Conservation (phyloP, 1,139 yeast genomes). For the Kurtzmaniella quercitrusa region DNA sequence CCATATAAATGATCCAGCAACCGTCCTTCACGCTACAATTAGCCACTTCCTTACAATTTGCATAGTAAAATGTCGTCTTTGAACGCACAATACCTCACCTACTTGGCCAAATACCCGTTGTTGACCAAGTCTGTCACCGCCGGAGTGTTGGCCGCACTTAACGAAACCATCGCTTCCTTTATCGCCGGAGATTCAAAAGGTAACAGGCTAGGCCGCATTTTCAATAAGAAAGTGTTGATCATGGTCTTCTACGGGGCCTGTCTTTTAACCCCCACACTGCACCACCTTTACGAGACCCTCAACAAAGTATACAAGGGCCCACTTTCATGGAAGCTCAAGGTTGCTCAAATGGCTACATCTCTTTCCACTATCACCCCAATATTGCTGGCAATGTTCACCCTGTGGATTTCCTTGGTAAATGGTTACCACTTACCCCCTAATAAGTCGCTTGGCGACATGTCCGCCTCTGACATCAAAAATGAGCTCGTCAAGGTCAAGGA, state of each 20-base stretch:
- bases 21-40: background rate
- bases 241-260: conserved; percentile 73
- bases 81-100: conserved; percentile 33
- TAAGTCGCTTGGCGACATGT: conserved; percentile 6
- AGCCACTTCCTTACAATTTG: background rate
- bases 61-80: conserved; percentile 1
- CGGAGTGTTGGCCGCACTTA: conserved; percentile 51
- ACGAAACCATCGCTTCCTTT: conserved; percentile 54
- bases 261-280: conserved; percentile 72
- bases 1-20: background rate
- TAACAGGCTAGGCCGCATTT: conserved; percentile 29
- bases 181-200: conserved; percentile 40
- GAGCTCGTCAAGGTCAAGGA: conserved; percentile 19
- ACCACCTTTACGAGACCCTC: conserved; percentile 48
- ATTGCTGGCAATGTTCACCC: conserved; percentile 51
- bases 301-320: conserved; percentile 42
- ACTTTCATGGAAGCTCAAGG: conserved; percentile 32
- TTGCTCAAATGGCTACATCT: conserved; percentile 58
- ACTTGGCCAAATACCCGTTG: conserved; percentile 47
- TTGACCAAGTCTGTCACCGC: conserved; percentile 60
- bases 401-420: conserved; percentile 49
- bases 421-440: conserved; percentile 17
- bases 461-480: conserved; percentile 8
- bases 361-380: conserved; percentile 63
- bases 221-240: conserved; percentile 47